Evolutionary conservation across 495 filamentous ascomycete genomes (phyloP).

Genomic region (Staphylotrichum tortipilum): DNA sequence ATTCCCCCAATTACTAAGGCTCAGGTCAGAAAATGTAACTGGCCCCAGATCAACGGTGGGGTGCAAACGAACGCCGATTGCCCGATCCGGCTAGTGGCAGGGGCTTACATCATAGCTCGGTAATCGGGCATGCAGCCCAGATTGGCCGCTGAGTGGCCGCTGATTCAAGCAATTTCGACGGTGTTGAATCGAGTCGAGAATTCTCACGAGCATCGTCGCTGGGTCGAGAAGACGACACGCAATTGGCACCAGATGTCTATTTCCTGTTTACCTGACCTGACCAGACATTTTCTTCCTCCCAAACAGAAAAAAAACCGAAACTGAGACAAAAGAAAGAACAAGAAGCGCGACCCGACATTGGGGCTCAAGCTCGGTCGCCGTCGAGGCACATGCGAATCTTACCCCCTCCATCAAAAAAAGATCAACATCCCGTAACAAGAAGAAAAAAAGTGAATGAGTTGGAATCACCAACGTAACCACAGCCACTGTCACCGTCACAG

Average conservation of each 20-base stretch:
- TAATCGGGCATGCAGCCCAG: background rate
- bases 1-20: conserved; percentile 5
- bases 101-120: conserved; percentile 4
- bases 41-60: too few relatives aligned
- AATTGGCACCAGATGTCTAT: too few relatives aligned
- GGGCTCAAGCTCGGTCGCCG: background rate
- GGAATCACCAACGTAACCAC: too few relatives aligned
- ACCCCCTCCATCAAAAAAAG: too few relatives aligned
- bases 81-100: background rate
- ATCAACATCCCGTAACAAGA: too few relatives aligned
- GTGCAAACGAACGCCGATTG: background rate
- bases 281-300: background rate
- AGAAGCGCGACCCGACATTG: background rate
- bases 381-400: background rate
- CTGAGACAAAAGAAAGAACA: background rate
- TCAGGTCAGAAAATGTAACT: background rate
- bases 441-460: too few relatives aligned
- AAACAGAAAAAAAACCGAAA: background rate
- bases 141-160: background rate
- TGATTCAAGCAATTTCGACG: too few relatives aligned
- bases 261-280: background rate
- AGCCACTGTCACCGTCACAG: too few relatives aligned
- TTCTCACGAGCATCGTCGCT: too few relatives aligned
- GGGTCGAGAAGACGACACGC: too few relatives aligned
- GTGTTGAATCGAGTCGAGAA: background rate